These are phyloP conservation scores for Calophaca sinica DNA, from an alignment of 306 rosid genomes.

Conservation along the genomic window DNA sequence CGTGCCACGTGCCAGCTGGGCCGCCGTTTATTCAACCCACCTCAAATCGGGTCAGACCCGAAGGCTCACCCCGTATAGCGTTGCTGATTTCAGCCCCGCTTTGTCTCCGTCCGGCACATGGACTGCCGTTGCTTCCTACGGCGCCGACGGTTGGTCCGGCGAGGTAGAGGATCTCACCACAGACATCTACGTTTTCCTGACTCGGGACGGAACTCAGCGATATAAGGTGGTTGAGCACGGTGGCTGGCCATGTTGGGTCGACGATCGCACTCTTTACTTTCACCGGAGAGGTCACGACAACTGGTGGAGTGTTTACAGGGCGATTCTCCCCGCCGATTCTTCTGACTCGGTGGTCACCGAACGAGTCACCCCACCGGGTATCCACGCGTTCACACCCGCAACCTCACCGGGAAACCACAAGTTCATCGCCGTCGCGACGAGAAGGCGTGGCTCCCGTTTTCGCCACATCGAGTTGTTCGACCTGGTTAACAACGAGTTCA, in stretches of 20 bases:
- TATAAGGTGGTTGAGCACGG: conserved; percentile 77
- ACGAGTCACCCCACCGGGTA: conserved; percentile 85
- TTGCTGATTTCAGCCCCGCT: conserved; percentile 88
- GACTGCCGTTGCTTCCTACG: conserved; percentile 91
- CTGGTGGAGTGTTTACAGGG: conserved; percentile 90
- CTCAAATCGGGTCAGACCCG: conserved; percentile 65
- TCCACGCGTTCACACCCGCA: conserved; percentile 90
- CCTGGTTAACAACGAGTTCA: conserved; percentile 61
- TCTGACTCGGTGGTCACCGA: conserved; percentile 57
- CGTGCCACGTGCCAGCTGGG: conserved; percentile 68
- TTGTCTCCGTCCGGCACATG: conserved; percentile 78
- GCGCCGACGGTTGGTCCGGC: conserved; percentile 73
- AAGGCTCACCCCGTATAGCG: conserved; percentile 71
- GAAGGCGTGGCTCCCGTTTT: conserved; percentile 61
- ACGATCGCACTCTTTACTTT: conserved; percentile 77
- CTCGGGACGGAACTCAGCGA: conserved; percentile 75
- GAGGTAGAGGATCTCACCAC: conserved; percentile 85
- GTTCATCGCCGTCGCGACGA: conserved; percentile 85
- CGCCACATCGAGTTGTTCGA: conserved; percentile 84
- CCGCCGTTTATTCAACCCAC: conserved; percentile 82
- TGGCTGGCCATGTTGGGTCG: conserved; percentile 94
- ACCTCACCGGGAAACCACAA: conserved; percentile 71
- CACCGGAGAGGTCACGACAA: conserved; percentile 76
- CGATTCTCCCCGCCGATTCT: conserved; percentile 55
- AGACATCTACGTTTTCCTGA: conserved; percentile 70